Conservation (phyloP, 225 moss, liverwort and hornwort genomes). For the Marchantia paleacea region DNA sequence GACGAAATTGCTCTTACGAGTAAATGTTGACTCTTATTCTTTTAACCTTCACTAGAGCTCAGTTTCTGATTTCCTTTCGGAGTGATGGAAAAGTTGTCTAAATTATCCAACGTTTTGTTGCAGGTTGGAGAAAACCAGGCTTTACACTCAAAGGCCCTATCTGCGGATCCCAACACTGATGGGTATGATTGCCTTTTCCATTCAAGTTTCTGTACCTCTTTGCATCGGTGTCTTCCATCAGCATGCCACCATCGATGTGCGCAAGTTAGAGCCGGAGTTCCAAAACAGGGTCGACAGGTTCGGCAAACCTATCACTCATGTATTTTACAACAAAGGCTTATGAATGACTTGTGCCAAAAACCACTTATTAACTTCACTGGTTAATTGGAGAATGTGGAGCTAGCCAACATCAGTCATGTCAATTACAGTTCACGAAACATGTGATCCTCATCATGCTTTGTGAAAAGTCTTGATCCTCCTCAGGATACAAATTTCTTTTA, state of each 20-base stretch:
- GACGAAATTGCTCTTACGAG: not conserved
- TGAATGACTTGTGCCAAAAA: slow-evolving; percentile 18
- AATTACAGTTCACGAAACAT: not conserved
- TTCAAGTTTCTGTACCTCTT: slow-evolving; percentile 87
- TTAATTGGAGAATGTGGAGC: not conserved
- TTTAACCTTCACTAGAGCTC: not conserved
- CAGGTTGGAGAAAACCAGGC: slow-evolving; percentile 71
- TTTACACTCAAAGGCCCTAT: slow-evolving; percentile 61
- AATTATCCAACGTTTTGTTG: not conserved
- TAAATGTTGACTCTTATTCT: not conserved
- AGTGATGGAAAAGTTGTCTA: not conserved
- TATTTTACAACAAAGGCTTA: slow-evolving; percentile 91
- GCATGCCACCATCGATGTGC: slow-evolving; percentile 65
- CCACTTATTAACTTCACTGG: not conserved
- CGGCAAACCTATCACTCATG: slow-evolving; percentile 67
- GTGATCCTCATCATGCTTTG: not conserved
- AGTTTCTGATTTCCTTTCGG: not conserved
- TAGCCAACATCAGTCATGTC: not conserved
- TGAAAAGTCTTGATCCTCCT: not conserved
- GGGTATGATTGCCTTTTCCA: slow-evolving; percentile 78
- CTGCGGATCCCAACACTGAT: slow-evolving; percentile 76
- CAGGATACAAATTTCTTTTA: not conserved
- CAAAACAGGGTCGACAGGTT: slow-evolving; percentile 65
- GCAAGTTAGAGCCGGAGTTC: slow-evolving; percentile 66
- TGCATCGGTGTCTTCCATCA: slow-evolving; percentile 89